Conservation (phyloP, 2,329 filamentous ascomycete genomes). For the Pleomassaria siparia region DNA sequence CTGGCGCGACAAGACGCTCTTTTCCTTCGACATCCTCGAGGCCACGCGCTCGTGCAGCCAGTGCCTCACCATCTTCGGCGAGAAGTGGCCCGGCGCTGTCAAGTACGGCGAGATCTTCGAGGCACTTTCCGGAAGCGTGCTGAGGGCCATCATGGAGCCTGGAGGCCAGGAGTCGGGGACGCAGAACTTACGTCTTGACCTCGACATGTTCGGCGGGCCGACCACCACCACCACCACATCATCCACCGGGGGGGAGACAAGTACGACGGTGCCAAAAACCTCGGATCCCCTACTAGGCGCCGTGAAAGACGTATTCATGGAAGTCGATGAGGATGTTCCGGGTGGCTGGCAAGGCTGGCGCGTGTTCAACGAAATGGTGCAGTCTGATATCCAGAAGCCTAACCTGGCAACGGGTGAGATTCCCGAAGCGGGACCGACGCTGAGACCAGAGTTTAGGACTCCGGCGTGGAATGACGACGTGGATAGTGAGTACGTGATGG, state of each 20-base stretch:
- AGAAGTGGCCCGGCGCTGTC: conserved; percentile 30
- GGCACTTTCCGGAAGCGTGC: conserved; percentile 21
- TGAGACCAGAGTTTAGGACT: conserved; percentile 3
- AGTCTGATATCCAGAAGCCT: conserved; percentile 15
- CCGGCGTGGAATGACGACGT: conserved; percentile 6
- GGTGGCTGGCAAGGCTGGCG: conserved; percentile 32
- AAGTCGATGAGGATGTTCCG: conserved; percentile 28
- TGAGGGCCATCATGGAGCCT: conserved; percentile 17
- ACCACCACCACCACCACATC: background rate
- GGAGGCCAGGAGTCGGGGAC: background rate
- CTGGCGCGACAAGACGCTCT: conserved; percentile 26
- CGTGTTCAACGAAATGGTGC: conserved; percentile 32
- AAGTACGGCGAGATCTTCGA: conserved; percentile 34
- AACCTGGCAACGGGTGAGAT: conserved; percentile 6
- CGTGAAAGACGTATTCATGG: conserved; percentile 33
- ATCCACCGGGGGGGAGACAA: background rate
- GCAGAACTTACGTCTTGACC: conserved; percentile 8
- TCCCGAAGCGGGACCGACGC: conserved; percentile 10
- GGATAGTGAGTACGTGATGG: background rate
- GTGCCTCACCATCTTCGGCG: conserved; percentile 28
- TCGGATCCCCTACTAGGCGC: conserved; percentile 21
- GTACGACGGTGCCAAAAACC: background rate
- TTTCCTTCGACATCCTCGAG: conserved; percentile 28
- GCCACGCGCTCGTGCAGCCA: conserved; percentile 28
- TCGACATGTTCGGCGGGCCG: conserved; percentile 14